Conservation (phyloP, 495 filamentous ascomycete species). For the Delitschia confertaspora region DNA sequence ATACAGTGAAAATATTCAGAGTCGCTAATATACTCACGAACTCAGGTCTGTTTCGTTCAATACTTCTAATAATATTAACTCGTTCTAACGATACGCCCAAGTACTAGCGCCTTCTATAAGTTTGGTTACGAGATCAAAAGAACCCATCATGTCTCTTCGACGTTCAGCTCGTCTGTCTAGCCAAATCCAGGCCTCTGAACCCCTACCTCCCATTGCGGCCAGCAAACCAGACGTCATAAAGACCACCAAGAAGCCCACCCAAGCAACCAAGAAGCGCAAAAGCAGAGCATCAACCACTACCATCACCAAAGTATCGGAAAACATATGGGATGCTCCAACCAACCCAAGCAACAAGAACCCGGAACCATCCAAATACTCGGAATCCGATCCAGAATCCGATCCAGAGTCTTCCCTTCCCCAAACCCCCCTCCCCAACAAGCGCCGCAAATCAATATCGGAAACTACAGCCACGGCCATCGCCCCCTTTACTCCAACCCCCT, state of each 20-base stretch:
- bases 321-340: background rate
- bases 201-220: background rate
- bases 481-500: slow-evolving; percentile 17
- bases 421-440: slow-evolving; percentile 13
- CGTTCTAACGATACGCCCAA: background rate
- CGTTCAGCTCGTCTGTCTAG: slow-evolving; percentile 29
- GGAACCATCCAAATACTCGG: background rate
- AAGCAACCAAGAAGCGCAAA: slow-evolving; percentile 19
- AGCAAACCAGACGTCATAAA: background rate
- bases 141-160: slow-evolving; percentile 29
- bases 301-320: background rate
- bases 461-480: slow-evolving; percentile 1
- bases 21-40: no score
- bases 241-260: slow-evolving; percentile 1
- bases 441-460: slow-evolving; percentile 11
- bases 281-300: slow-evolving; percentile 6
- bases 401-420: slow-evolving; percentile 23
- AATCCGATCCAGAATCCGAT: background rate
- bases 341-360: background rate
- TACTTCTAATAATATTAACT: no score
- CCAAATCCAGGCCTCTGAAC: background rate
- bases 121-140: background rate
- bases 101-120: background rate
- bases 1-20: no score
- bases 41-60: no score